Evolutionary conservation across 1,284 basidiomycete species (phyloP).

Genomic region (Cronartium quercuum): DNA sequence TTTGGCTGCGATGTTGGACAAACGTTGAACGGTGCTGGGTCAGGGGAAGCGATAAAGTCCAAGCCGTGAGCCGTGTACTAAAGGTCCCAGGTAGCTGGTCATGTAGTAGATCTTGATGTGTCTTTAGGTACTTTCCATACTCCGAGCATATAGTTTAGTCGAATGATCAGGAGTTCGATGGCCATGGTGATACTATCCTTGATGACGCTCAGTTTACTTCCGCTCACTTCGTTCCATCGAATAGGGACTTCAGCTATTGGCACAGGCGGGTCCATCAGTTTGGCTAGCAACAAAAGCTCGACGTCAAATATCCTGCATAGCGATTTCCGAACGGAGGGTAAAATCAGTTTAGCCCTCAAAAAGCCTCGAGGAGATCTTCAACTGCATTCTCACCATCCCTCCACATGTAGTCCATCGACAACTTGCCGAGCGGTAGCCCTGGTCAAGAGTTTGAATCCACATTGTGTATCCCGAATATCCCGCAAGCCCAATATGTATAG

Average conservation of each 20-base stretch:
- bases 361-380: not conserved
- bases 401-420: constrained; percentile 29
- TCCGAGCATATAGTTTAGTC: constrained; percentile 73
- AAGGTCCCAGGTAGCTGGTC: too few species aligned
- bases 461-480: constrained; percentile 86
- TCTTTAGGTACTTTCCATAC: constrained; percentile 51
- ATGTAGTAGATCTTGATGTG: too few species aligned
- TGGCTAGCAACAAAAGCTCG: constrained; percentile 28
- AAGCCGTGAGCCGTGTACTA: too few species aligned
- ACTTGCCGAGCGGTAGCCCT: constrained; percentile 8
- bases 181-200: constrained; percentile 81
- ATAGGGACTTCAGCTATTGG: constrained; percentile 79
- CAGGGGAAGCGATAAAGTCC: too few species aligned
- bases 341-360: constrained; percentile 3
- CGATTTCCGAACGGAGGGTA: not conserved
- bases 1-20: too few species aligned
- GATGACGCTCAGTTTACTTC: constrained; percentile 80
- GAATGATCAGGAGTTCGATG: constrained; percentile 71
- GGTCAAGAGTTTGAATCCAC: constrained; percentile 70
- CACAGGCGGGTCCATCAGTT: constrained; percentile 56
- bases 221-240: constrained; percentile 83
- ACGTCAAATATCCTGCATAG: constrained; percentile 32
- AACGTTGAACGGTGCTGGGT: too few species aligned
- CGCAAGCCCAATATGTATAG: constrained; percentile 74
- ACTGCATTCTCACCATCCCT: constrained; percentile 31